Evolutionary conservation across 768 basidiomycete species (phyloP), one percentile per base, ranked within the genome.

Genomic region (Leccinum barrowsii): DNA sequence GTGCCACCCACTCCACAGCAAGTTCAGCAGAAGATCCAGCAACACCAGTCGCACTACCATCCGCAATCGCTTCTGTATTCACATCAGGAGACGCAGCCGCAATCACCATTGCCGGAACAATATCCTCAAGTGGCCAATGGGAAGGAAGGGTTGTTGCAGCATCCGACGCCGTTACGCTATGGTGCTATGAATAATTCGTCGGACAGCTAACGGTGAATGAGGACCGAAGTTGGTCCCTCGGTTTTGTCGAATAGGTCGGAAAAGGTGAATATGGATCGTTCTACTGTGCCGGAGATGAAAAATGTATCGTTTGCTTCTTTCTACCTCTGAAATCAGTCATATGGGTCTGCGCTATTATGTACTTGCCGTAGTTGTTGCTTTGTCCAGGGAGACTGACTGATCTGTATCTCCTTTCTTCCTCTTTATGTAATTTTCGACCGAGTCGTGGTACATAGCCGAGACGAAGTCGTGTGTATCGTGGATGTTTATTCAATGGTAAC

Each of bases 1-100:
- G 19, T 59, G n/a, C 59, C 66, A 19, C 66, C 54, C 0, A 65
- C 63, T 11, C 63, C 63, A 3, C 56, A 63, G 30, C 62, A 67
- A 12, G 40, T 67, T 17, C 57, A 62, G 24, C 65, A 66, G 1
- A 58, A 68, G 7, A 57, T 66, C 1, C 61, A 60, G 8, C 59
- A 66, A 24, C 64, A 56, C 7, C 65, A 66, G 10, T 3, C 65
- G 5, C 65, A 55, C 2, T 63, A 67, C 24, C 19, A 55, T 3
- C 3, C 34, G 0, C 50, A 57, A 1, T 21, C 40, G 5, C 52
- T 10, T 11, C 13, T 35, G 15, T 51, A 35, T 2, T 61, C 52
- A 5, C 58, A 59, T 1, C 60, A 58, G 13, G 57, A 48, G 7
- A 21, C n/a, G 19, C 50, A 50, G 19, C 42, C 42, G 19, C n/a